Evolutionary conservation across 2,329 filamentous ascomycete species (phyloP).

Genomic region (Cladosporium sp.): DNA sequence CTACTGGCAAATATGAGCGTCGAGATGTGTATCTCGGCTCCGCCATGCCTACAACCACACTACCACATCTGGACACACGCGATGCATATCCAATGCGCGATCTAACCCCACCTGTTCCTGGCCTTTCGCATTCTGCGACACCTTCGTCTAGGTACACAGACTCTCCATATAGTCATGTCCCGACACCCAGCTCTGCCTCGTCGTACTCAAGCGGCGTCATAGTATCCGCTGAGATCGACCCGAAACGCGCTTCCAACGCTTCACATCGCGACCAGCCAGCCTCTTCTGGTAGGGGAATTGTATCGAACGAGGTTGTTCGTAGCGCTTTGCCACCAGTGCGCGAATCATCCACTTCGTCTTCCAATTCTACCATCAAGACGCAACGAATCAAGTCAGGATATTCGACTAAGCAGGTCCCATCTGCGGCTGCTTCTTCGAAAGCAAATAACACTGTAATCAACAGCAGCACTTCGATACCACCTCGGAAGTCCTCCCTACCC

Average conservation of each 20-base stretch:
- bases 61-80: constrained; percentile 5
- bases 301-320: constrained; percentile 43
- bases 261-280: neutral
- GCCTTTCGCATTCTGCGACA: constrained; percentile 62
- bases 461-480: neutral
- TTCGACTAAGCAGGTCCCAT: neutral
- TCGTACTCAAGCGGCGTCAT: constrained; percentile 56
- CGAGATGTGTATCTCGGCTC: constrained; percentile 1
- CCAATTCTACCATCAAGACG: constrained; percentile 44
- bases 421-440: neutral
- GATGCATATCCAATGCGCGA: constrained; percentile 12
- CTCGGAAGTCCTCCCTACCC: neutral
- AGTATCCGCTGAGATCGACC: constrained; percentile 39
- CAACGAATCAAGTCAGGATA: neutral
- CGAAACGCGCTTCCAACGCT: constrained; percentile 18
- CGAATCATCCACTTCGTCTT: constrained; percentile 68
- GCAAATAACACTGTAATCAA: neutral
- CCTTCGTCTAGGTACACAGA: constrained; percentile 73
- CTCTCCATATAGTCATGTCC: constrained; percentile 73
- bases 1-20: constrained; percentile 7
- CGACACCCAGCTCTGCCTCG: constrained; percentile 72
- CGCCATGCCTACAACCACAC: neutral
- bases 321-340: constrained; percentile 60
- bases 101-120: constrained; percentile 19
- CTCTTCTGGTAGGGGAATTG: constrained; percentile 45